A percentile compares a stretch with the other conserved stretches of the same genome.
Evolutionary conservation across 2,329 filamentous ascomycete genomes (phyloP).

Genomic region (Aspergillus oerlinghausenensis): DNA sequence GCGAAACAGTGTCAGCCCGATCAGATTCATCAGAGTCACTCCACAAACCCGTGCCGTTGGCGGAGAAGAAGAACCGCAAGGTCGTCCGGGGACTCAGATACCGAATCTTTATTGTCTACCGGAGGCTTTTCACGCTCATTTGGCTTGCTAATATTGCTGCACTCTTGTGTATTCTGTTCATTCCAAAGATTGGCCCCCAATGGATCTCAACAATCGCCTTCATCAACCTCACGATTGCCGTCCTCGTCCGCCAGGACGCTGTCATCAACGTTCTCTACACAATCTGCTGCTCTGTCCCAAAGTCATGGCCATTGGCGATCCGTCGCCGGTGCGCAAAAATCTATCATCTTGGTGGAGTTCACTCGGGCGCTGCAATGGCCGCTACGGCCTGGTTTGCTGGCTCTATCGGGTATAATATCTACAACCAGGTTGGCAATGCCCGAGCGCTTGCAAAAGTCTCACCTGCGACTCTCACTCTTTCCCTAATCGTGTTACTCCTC

Average conservation of each 20-base stretch:
- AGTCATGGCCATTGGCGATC: constrained; percentile 28
- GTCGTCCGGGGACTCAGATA: constrained; percentile 27
- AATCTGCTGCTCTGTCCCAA: constrained; percentile 28
- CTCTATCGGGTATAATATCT: constrained; percentile 8
- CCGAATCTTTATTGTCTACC: constrained; percentile 50
- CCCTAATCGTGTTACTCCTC: constrained; percentile 26
- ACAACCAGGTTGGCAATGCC: not conserved
- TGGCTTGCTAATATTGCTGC: constrained; percentile 45
- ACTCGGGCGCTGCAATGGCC: constrained; percentile 34
- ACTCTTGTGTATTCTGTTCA: constrained; percentile 5
- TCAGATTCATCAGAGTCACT: not conserved
- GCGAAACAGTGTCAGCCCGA: not conserved
- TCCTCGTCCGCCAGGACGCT: constrained; percentile 38
- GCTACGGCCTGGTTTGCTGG: constrained; percentile 41
- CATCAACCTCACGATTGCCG: constrained; percentile 31
- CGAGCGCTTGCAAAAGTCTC: not conserved
- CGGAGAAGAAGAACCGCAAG: constrained; percentile 3
- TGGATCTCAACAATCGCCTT: constrained; percentile 22
- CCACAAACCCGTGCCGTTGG: constrained; percentile 1
- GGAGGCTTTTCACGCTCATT: constrained; percentile 53
- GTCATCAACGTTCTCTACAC: constrained; percentile 37
- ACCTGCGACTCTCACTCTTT: constrained; percentile 3
- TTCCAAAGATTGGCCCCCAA: not conserved
- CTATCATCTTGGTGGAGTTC: constrained; percentile 39
- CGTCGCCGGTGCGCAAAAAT: constrained; percentile 36